These are phyloP conservation scores for Solanum hybrid DNA, from an alignment of 305 asterid genomes.

Conservation along the genomic window DNA sequence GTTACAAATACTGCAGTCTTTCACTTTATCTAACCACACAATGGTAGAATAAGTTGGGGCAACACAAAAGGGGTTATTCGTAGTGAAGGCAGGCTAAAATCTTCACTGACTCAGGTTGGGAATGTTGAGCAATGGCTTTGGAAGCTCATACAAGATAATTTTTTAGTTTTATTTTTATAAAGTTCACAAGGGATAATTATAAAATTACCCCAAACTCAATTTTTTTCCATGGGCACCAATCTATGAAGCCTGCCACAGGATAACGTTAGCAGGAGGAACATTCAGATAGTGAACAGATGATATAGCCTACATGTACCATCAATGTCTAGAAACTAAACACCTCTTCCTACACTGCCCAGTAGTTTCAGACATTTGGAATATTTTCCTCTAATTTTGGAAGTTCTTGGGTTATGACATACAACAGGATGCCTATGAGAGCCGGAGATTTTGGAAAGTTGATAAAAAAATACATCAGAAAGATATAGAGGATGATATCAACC, in stretches of 20 bases:
- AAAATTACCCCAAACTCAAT: not conserved
- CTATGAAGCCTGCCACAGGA: not conserved
- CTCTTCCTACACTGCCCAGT: not conserved
- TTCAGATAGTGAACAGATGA: not conserved
- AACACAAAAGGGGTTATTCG: not conserved
- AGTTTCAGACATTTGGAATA: not conserved
- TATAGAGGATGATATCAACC: not conserved
- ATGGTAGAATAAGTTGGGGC: not conserved
- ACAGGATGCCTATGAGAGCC: not conserved
- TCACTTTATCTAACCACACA: not conserved
- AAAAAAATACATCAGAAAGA: not conserved
- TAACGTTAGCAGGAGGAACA: not conserved
- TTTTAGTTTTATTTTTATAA: not conserved
- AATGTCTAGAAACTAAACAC: not conserved
- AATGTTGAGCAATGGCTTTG: not conserved
- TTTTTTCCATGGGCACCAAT: not conserved
- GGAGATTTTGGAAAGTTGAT: not conserved
- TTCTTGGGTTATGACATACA: not conserved
- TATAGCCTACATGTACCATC: not conserved
- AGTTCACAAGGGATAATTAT: not conserved
- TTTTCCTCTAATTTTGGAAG: not conserved
- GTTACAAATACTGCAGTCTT: not conserved
- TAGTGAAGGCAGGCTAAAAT: not conserved
- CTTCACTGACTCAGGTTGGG: not conserved
- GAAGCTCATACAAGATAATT: not conserved